A percentile compares a stretch with the other conserved stretches of the same genome.
Evolutionary conservation across 148 eudicot genomes (phyloP).

Genomic region (Suaeda aralocaspica): DNA sequence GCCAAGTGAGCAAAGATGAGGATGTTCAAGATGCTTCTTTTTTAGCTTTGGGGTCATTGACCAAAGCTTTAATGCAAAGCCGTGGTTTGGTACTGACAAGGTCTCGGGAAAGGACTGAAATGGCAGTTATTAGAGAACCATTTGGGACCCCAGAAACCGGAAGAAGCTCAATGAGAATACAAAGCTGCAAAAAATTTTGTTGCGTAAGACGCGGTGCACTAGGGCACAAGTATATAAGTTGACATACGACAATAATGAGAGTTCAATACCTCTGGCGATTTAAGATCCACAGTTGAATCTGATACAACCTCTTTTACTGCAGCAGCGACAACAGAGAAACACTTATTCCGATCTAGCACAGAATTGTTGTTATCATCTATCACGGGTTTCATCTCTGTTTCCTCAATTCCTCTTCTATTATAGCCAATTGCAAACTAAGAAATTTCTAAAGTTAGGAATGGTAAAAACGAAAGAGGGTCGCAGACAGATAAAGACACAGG

Average conservation of each 20-base stretch:
- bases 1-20: not conserved
- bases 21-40: constrained; percentile 8
- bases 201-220: not conserved
- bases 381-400: constrained; percentile 40
- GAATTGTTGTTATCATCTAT: constrained; percentile 25
- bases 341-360: constrained; percentile 61
- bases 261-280: constrained; percentile 59
- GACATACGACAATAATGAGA: not conserved
- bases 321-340: constrained; percentile 57
- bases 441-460: constrained; percentile 5
- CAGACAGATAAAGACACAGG: not conserved
- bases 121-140: constrained; percentile 47
- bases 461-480: no score
- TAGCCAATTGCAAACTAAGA: constrained; percentile 77
- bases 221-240: not conserved
- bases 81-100: constrained; percentile 59
- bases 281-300: constrained; percentile 68
- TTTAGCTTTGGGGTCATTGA: constrained; percentile 39
- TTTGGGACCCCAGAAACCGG: constrained; percentile 58
- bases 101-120: constrained; percentile 62
- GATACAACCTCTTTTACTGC: constrained; percentile 54
- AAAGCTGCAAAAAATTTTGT: constrained; percentile 37
- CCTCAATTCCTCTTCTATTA: constrained; percentile 76
- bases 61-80: constrained; percentile 52
- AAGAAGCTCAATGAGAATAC: constrained; percentile 57